These are phyloP conservation scores for Penicillium sp. DNA, from an alignment of 2,329 filamentous ascomycete species.

Conservation along the genomic window DNA sequence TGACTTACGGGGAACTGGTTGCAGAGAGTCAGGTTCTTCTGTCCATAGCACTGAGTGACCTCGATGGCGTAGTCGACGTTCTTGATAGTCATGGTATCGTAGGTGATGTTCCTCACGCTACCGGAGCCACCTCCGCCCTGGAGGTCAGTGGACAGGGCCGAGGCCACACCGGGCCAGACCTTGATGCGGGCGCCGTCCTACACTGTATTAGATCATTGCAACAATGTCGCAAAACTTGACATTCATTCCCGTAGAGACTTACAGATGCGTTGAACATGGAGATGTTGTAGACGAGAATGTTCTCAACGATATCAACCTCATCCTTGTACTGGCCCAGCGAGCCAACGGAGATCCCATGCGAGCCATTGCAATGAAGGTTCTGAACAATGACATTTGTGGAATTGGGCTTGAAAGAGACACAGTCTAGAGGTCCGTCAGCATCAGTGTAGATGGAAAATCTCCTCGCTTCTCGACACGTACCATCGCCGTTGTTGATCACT, in stretches of 20 bases:
- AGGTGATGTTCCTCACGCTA: slow-evolving; percentile 61
- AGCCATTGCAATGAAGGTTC: slow-evolving; percentile 61
- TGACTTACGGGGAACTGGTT: slow-evolving; percentile 48
- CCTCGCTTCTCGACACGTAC: slow-evolving; percentile 17
- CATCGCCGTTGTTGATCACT: slow-evolving; percentile 58
- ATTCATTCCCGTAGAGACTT: neutral
- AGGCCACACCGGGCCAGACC: slow-evolving; percentile 59
- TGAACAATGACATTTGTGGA: slow-evolving; percentile 63
- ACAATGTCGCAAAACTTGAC: slow-evolving; percentile 24
- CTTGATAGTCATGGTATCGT: slow-evolving; percentile 53
- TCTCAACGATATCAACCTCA: slow-evolving; percentile 61
- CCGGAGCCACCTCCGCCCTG: slow-evolving; percentile 61
- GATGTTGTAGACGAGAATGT: slow-evolving; percentile 60
- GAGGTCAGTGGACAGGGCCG: slow-evolving; percentile 53
- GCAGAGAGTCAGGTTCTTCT: slow-evolving; percentile 58
- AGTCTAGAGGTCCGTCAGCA: slow-evolving; percentile 43
- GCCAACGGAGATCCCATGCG: slow-evolving; percentile 67
- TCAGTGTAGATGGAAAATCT: neutral
- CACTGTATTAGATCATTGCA: slow-evolving; percentile 31
- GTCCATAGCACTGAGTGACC: slow-evolving; percentile 61
- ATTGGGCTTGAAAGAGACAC: slow-evolving; percentile 70
- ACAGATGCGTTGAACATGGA: slow-evolving; percentile 52
- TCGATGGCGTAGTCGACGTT: slow-evolving; percentile 63
- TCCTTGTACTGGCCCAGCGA: slow-evolving; percentile 62
- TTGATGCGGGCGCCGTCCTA: slow-evolving; percentile 66